Evolutionary conservation across 2,329 filamentous ascomycete species (phyloP).

Genomic region (Periconia macrospinosa): DNA sequence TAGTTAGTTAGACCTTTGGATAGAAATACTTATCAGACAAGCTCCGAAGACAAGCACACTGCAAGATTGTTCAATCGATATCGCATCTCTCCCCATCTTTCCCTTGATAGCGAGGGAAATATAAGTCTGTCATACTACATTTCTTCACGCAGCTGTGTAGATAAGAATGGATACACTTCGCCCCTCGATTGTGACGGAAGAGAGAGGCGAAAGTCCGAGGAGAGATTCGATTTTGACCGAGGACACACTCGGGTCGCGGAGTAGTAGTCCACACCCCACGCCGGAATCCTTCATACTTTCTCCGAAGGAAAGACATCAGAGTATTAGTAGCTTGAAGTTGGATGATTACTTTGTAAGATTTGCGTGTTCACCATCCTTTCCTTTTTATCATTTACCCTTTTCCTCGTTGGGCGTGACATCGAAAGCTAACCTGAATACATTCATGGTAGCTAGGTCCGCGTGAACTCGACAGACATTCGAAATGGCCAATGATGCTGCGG

Average conservation of each 20-base stretch:
- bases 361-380: background rate
- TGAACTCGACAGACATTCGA: slow-evolving; percentile 73
- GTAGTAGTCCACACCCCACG: background rate
- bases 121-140: too few species aligned
- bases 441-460: slow-evolving; percentile 57
- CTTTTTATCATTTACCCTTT: too few species aligned
- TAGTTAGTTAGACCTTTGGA: too few species aligned
- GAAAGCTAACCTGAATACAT: too few species aligned
- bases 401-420: too few species aligned
- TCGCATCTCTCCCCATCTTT: too few species aligned
- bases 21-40: too few species aligned
- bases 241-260: background rate
- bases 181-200: background rate
- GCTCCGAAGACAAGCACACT: too few species aligned
- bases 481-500: slow-evolving; percentile 75
- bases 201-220: too few species aligned
- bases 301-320: background rate
- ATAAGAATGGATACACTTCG: background rate
- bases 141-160: too few species aligned
- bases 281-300: background rate
- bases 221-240: background rate
- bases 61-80: too few species aligned
- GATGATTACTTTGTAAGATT: background rate
- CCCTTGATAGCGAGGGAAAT: too few species aligned
- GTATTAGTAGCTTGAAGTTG: background rate